phyloP scores from a whole-genome alignment of 345 rosid species.

The Eucalyptus cladocalyx region DNA sequence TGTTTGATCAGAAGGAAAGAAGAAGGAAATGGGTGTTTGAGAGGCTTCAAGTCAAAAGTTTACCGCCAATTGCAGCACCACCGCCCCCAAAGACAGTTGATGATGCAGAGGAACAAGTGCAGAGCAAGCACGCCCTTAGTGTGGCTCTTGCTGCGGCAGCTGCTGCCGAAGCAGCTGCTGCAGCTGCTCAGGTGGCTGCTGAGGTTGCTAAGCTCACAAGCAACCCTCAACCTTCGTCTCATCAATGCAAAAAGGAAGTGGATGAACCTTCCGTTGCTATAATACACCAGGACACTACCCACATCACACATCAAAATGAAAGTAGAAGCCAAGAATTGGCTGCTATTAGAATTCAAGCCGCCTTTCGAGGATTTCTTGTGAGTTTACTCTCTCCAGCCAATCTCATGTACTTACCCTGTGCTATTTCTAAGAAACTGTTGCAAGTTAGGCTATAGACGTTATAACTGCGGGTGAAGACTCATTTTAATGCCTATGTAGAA shows the following conservation, averaged over 20 bases:
- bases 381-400: slow-evolving; percentile 5
- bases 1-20: slow-evolving; percentile 33
- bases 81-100: slow-evolving; percentile 4
- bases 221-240: slow-evolving; percentile 1
- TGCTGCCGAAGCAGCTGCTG: slow-evolving; percentile 48
- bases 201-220: slow-evolving; percentile 32
- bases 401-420: background rate
- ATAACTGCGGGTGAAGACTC: background rate
- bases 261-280: background rate
- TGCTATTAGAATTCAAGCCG: slow-evolving; percentile 56
- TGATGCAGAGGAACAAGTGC: slow-evolving; percentile 17
- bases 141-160: slow-evolving; percentile 43
- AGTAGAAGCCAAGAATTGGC: slow-evolving; percentile 22
- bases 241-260: slow-evolving; percentile 7
- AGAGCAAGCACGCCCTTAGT: slow-evolving; percentile 23
- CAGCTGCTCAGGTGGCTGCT: slow-evolving; percentile 38
- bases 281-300: background rate
- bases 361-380: slow-evolving; percentile 73
- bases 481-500: background rate
- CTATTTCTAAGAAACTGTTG: background rate
- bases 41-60: slow-evolving; percentile 32
- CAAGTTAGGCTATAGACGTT: background rate
- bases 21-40: slow-evolving; percentile 68
- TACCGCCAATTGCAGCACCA: slow-evolving; percentile 41
- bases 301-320: background rate